phyloP scores from a whole-genome alignment of 2,329 filamentous ascomycete species.

The Pseudogymnoascus sp. region DNA sequence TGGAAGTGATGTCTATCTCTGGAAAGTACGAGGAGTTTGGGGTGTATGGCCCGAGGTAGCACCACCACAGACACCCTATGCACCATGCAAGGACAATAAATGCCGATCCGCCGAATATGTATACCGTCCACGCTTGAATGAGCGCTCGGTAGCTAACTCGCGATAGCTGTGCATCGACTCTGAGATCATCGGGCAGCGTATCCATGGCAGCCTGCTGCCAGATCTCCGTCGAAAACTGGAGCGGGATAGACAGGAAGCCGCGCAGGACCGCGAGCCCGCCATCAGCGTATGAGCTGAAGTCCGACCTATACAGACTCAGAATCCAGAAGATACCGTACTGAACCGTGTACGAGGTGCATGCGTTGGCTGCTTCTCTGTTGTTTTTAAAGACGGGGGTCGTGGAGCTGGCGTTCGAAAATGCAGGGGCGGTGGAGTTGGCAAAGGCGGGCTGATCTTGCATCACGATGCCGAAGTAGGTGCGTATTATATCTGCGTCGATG shows the following conservation, averaged over 20 bases:
- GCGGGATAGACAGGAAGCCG: slow-evolving; percentile 1
- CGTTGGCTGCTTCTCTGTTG: neutral
- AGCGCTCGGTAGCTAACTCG: neutral
- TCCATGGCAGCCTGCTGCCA: slow-evolving; percentile 5
- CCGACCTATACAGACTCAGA: neutral
- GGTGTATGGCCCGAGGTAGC: neutral
- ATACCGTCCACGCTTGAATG: neutral
- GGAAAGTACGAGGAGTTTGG: neutral
- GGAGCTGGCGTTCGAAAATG: neutral
- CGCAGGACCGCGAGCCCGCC: neutral
- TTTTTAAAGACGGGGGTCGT: neutral
- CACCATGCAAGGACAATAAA: neutral
- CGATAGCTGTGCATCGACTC: neutral
- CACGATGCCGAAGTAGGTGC: neutral
- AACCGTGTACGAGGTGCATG: neutral
- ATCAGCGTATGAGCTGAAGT: neutral
- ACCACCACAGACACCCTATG: slow-evolving; percentile 5
- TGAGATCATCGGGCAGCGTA: neutral
- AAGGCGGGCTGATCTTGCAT: slow-evolving; percentile 1
- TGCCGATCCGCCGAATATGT: neutral
- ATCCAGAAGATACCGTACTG: slow-evolving; percentile 1
- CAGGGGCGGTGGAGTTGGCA: neutral
- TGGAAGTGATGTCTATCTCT: neutral
- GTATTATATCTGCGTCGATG: slow-evolving; percentile 1
- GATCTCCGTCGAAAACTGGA: neutral